Evolutionary conservation across 2,329 filamentous ascomycete species (phyloP), one percentile per base, ranked within the genome.

Genomic region (Aspergillus sp.): DNA sequence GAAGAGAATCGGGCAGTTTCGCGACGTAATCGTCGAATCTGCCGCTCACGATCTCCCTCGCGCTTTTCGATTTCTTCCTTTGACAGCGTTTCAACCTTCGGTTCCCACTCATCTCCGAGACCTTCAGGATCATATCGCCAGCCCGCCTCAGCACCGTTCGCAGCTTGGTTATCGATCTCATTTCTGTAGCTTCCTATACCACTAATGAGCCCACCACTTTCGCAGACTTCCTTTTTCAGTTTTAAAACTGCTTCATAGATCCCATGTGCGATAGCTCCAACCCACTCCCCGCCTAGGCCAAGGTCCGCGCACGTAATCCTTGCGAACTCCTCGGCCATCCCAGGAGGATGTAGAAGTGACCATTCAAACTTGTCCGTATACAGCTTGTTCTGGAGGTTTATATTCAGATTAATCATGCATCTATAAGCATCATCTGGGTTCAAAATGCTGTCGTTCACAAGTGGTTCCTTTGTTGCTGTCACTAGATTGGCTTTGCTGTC

Each of bases 311-410:
- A 98, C 0, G 95, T 98, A 63, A 91, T 86, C 70, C 91, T 91
- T 35, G 95, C 93, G 73, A 98, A 98, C 12, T 89, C 86, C 73
- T 99, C 93, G 0, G 95, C 91, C 43, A 93, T 92, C 21, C 93
- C 93, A 2, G 92, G 90, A 2, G 93, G 92, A 68, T 98, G 93
- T 17, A 96, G 81, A 19, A 99, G 80, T 5, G 93, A 98, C 93
- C 93, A 98, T 73, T 98, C 93, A 63, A 99, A 98, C 70, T 93
- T 96, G 80, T 99, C 95, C 3, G 91, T 96, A 75, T 97, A 98
- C 12, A 98, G 84, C 66, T 90, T 88, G 56, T 96, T 96, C 53
- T 92, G 88, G 21, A 98, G 83, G 70, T 96, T 97, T 68, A 99
- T 90, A 71, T 90, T 96, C 45, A 99, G 80, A 45, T 86, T 90